Evolutionary conservation across 2,329 filamentous ascomycete species (phyloP).

Genomic region (Ceratocystis albifundus): DNA sequence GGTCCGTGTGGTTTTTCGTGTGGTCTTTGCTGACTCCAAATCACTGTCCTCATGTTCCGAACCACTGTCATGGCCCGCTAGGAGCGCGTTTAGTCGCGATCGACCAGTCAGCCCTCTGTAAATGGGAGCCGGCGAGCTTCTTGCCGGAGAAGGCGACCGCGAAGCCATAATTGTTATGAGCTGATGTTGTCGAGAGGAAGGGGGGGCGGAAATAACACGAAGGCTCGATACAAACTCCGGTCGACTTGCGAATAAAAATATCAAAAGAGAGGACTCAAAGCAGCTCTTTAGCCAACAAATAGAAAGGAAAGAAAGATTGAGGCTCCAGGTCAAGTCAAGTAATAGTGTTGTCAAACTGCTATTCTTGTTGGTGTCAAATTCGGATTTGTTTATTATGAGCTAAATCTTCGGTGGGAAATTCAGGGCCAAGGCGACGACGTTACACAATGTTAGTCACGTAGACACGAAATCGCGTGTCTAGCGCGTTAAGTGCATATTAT

Average conservation of each 20-base stretch:
- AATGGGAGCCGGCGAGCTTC: neutral
- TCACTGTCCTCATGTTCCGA: conserved; percentile 35
- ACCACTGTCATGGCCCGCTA: conserved; percentile 41
- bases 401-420: conserved; percentile 2
- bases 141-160: conserved; percentile 16
- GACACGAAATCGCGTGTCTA: neutral
- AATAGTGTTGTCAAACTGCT: neutral
- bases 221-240: neutral
- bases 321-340: neutral
- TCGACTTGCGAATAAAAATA: neutral
- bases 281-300: neutral
- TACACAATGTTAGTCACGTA: neutral
- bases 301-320: neutral
- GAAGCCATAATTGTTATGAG: conserved; percentile 15
- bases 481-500: neutral
- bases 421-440: conserved; percentile 1
- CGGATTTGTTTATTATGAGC: neutral
- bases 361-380: neutral
- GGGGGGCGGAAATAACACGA: neutral
- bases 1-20: neutral
- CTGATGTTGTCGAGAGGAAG: neutral
- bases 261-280: neutral
- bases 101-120: conserved; percentile 35
- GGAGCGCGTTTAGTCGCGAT: conserved; percentile 44
- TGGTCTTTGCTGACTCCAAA: conserved; percentile 13